Conservation (phyloP, 495 filamentous ascomycete genomes). For the Podospora tetraspora region DNA sequence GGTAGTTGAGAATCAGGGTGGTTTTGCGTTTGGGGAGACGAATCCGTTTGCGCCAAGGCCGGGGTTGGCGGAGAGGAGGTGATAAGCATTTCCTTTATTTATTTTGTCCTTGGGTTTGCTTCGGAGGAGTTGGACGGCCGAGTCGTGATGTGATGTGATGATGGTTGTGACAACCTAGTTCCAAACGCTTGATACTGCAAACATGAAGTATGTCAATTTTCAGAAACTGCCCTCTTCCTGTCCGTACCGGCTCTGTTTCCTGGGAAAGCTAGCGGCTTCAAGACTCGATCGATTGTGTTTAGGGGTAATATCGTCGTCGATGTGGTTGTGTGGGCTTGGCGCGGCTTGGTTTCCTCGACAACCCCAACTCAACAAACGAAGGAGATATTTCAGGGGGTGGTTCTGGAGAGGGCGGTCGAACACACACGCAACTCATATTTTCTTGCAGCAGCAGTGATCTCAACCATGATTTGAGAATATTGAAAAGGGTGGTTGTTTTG, state of each 20-base stretch:
- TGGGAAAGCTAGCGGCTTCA: too few relatives aligned
- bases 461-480: background rate
- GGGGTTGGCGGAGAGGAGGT: background rate
- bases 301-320: background rate
- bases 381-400: background rate
- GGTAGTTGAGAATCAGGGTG: background rate
- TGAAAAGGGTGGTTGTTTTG: background rate
- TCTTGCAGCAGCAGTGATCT: too few relatives aligned
- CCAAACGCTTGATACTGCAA: background rate
- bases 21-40: background rate
- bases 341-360: background rate
- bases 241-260: too few relatives aligned
- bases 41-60: background rate
- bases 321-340: background rate
- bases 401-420: too few relatives aligned
- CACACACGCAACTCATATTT: too few relatives aligned
- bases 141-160: background rate
- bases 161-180: background rate
- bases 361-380: background rate
- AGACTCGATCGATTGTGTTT: too few relatives aligned
- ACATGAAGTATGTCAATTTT: background rate
- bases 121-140: too few relatives aligned
- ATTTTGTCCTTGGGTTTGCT: background rate
- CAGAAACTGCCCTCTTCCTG: background rate
- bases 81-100: background rate